A percentile compares a stretch with the other conserved stretches of the same genome.
phyloP scores from a whole-genome alignment of 1,284 basidiomycete species.

The Tausonia pullulans region DNA sequence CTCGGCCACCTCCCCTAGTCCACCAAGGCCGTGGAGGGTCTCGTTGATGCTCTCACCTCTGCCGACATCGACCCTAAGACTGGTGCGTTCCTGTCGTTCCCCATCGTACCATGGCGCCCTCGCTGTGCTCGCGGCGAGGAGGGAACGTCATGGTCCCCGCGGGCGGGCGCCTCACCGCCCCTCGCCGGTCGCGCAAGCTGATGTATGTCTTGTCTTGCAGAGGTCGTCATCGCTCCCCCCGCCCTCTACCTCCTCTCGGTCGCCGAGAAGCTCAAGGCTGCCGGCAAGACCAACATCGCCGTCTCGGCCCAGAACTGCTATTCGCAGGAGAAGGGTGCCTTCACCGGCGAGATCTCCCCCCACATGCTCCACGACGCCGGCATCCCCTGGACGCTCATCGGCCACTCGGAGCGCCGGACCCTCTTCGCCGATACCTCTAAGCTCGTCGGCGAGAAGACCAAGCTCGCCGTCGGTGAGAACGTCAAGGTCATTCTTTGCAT shows the following conservation, averaged over 20 bases:
- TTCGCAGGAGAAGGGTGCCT: constrained; percentile 74
- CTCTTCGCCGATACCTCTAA: constrained; percentile 82
- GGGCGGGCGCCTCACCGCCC: not conserved
- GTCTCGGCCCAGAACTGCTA: constrained; percentile 90
- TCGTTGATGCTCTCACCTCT: constrained; percentile 59
- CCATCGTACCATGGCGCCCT: not conserved
- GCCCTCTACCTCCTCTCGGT: constrained; percentile 68
- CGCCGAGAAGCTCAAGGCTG: constrained; percentile 47
- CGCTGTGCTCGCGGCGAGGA: not conserved
- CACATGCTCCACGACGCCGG: constrained; percentile 71
- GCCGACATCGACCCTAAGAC: constrained; percentile 61
- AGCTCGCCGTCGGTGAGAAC: constrained; percentile 56
- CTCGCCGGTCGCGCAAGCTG: constrained; percentile 2
- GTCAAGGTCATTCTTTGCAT: constrained; percentile 91
- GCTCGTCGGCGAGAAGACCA: constrained; percentile 75
- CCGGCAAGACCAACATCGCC: constrained; percentile 79
- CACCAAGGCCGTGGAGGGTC: constrained; percentile 48
- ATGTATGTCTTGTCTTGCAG: constrained; percentile 35
- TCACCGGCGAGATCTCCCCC: constrained; percentile 88
- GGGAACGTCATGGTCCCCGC: not conserved
- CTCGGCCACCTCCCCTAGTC: not conserved
- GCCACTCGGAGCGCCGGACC: constrained; percentile 93
- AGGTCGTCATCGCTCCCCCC: constrained; percentile 88
- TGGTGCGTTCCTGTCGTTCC: constrained; percentile 42
- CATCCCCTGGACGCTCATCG: constrained; percentile 88